These are phyloP conservation scores for Trebouxia gelatinosa DNA, from an alignment of 163 green algal genomes.

Conservation along the genomic window DNA sequence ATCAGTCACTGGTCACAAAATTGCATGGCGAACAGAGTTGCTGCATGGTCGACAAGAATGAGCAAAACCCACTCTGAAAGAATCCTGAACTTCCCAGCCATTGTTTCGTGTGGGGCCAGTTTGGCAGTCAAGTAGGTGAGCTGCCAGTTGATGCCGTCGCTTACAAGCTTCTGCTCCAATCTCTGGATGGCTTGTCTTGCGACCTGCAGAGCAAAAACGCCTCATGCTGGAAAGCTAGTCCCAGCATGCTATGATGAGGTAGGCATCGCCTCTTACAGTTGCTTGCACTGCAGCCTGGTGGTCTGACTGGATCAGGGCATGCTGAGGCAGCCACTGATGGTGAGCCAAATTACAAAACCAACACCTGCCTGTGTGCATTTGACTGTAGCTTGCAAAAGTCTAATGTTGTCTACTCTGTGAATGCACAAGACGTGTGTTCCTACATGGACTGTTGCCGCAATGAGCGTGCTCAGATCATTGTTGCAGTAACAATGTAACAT, in stretches of 20 bases:
- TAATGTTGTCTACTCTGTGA: too few species aligned
- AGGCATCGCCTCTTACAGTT: neutral
- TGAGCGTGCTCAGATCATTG: neutral
- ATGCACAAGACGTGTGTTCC: too few species aligned
- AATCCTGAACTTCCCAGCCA: conserved; percentile 7
- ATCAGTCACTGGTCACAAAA: too few species aligned
- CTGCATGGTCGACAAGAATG: too few species aligned
- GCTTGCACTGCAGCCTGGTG: neutral
- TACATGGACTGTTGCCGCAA: neutral
- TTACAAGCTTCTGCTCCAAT: neutral
- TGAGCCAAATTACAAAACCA: too few species aligned
- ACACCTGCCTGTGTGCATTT: too few species aligned
- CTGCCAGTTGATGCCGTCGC: conserved; percentile 3
- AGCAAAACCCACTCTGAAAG: too few species aligned
- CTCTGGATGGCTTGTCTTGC: neutral
- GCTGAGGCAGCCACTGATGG: too few species aligned
- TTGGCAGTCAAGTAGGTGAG: neutral
- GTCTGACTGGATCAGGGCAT: too few species aligned
- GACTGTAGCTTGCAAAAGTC: too few species aligned
- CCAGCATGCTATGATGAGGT: neutral
- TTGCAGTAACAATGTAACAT: neutral
- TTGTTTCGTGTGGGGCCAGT: neutral
- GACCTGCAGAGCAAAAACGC: neutral
- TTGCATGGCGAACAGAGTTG: too few species aligned
- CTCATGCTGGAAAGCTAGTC: neutral